Percentiles rank a stretch among this genome's conserved stretches.
phyloP scores from a whole-genome alignment of 768 basidiomycete species.

The Erythrobasidium yunnanense region DNA sequence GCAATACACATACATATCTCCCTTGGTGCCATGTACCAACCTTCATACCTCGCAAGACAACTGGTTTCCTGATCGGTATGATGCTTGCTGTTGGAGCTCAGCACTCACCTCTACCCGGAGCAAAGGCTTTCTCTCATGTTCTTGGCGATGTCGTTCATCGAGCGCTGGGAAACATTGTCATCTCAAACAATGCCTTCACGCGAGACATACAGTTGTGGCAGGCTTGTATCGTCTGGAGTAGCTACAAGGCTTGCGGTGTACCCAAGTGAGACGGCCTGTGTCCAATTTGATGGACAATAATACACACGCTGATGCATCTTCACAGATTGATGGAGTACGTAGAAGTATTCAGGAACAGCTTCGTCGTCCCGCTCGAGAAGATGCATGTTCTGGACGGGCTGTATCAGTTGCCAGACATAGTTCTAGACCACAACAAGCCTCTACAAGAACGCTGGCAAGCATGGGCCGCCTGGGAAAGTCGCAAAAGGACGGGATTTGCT shows the following conservation, averaged over 20 bases:
- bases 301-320: too few species aligned
- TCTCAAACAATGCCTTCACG: background rate
- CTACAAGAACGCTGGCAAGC: too few species aligned
- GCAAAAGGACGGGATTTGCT: too few species aligned
- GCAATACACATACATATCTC: background rate
- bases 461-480: too few species aligned
- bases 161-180: background rate
- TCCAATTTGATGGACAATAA: too few species aligned
- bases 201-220: background rate
- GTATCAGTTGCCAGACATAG: too few species aligned
- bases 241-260: background rate
- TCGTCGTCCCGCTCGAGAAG: background rate
- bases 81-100: background rate
- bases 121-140: background rate
- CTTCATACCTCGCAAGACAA: background rate
- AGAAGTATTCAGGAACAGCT: background rate
- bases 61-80: background rate
- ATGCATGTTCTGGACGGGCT: too few species aligned
- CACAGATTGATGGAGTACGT: background rate
- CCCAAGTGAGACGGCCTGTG: too few species aligned
- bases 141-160: background rate
- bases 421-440: too few species aligned
- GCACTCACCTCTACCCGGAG: background rate
- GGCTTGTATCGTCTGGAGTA: background rate
- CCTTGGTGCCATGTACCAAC: background rate